These are phyloP conservation scores for Luffa acutangula DNA, from an alignment of 306 rosid genomes.

Conservation along the genomic window DNA sequence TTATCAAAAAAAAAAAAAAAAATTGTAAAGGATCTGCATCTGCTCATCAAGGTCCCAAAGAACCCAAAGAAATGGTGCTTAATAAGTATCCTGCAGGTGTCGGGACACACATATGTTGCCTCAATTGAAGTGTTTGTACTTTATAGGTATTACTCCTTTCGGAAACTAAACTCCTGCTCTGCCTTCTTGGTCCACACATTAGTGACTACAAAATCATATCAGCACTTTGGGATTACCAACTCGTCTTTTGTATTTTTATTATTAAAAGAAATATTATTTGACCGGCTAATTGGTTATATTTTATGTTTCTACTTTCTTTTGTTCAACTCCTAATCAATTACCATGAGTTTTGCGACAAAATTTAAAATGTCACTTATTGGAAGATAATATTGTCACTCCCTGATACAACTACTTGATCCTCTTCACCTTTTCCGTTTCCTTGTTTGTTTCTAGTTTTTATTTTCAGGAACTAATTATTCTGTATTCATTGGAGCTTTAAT, in stretches of 20 bases:
- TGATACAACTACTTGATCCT: background rate
- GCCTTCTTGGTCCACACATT: no score
- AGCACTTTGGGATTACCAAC: background rate
- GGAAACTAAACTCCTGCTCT: no score
- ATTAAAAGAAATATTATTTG: background rate
- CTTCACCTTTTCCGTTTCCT: background rate
- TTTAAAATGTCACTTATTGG: background rate
- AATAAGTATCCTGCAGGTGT: no score
- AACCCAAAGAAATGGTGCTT: no score
- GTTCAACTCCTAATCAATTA: background rate
- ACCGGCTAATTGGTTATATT: background rate
- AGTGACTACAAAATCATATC: no score
- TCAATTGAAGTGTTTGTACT: no score
- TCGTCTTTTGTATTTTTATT: background rate
- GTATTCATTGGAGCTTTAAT: background rate
- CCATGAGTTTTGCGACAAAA: background rate
- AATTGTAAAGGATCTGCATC: no score
- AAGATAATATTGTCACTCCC: background rate
- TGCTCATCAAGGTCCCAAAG: no score
- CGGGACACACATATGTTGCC: no score
- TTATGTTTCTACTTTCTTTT: background rate
- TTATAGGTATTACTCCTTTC: no score
- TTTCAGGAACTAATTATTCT: background rate
- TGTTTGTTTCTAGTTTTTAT: background rate
- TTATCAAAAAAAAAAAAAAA: no score